A percentile compares a stretch with the other conserved stretches of the same genome.
These are phyloP conservation scores for Stevia rebaudiana DNA, from an alignment of 140 eudicot species.

Conservation along the genomic window DNA sequence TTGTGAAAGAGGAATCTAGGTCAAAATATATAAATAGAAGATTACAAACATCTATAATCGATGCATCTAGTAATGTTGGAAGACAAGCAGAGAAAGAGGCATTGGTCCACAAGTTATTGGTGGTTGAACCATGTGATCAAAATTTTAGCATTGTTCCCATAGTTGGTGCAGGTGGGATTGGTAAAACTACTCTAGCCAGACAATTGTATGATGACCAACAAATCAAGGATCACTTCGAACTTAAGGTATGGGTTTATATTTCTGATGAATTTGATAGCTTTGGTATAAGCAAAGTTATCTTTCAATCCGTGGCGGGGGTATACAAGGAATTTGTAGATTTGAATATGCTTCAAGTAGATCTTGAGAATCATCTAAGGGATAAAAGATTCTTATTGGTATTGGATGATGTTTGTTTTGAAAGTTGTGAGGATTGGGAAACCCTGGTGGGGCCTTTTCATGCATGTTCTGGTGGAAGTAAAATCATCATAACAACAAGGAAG, in stretches of 20 bases:
- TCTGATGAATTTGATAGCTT: conserved; percentile 2
- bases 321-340: background rate
- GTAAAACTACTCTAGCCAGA: conserved; percentile 15
- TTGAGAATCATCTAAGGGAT: background rate
- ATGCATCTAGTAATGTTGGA: background rate
- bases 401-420: conserved; percentile 34
- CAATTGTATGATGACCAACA: background rate
- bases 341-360: background rate
- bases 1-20: background rate
- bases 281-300: background rate
- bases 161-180: conserved; percentile 18
- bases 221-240: background rate
- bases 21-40: background rate
- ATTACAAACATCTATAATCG: background rate
- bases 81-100: background rate
- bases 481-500: conserved; percentile 35
- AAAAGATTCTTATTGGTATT: conserved; percentile 37
- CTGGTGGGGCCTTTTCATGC: conserved; percentile 14
- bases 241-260: conserved; percentile 41
- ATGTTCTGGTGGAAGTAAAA: conserved; percentile 30
- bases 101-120: background rate
- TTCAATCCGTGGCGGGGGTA: background rate
- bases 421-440: conserved; percentile 27
- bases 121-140: background rate
- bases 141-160: conserved; percentile 12